phyloP scores from a whole-genome alignment of 2,329 filamentous ascomycete genomes.

The Zymoseptoria brevis region DNA sequence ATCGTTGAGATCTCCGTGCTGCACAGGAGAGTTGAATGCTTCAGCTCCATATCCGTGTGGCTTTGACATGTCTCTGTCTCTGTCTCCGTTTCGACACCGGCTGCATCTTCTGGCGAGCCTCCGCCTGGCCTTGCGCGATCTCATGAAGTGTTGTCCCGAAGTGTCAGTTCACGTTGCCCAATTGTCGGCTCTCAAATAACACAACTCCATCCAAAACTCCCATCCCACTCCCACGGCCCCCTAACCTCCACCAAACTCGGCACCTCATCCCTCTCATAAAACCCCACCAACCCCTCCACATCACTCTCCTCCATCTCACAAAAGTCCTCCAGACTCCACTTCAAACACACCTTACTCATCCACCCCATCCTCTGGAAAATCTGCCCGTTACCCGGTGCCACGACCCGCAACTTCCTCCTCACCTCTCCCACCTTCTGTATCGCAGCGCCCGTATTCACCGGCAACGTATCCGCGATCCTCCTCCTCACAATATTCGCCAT shows the following conservation, averaged over 20 bases:
- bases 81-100: too few relatives aligned
- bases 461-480: constrained; percentile 69
- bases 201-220: constrained; percentile 39
- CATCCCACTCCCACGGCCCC: constrained; percentile 38
- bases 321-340: constrained; percentile 76
- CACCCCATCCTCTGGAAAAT: constrained; percentile 86
- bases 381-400: constrained; percentile 65
- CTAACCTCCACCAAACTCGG: constrained; percentile 38
- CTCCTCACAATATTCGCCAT: constrained; percentile 78
- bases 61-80: too few relatives aligned
- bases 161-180: too few relatives aligned
- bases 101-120: too few relatives aligned
- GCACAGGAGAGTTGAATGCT: too few relatives aligned
- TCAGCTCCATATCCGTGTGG: too few relatives aligned
- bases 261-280: constrained; percentile 50
- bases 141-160: too few relatives aligned
- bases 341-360: constrained; percentile 88
- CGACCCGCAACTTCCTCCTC: constrained; percentile 66
- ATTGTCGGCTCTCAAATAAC: constrained; percentile 19
- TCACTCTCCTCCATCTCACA: constrained; percentile 71
- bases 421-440: constrained; percentile 77
- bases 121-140: too few relatives aligned
- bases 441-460: constrained; percentile 72
- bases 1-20: too few relatives aligned
- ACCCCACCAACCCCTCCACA: constrained; percentile 75